phyloP scores from a whole-genome alignment of 768 basidiomycete genomes.

The Clitopilus passeckerianus region DNA sequence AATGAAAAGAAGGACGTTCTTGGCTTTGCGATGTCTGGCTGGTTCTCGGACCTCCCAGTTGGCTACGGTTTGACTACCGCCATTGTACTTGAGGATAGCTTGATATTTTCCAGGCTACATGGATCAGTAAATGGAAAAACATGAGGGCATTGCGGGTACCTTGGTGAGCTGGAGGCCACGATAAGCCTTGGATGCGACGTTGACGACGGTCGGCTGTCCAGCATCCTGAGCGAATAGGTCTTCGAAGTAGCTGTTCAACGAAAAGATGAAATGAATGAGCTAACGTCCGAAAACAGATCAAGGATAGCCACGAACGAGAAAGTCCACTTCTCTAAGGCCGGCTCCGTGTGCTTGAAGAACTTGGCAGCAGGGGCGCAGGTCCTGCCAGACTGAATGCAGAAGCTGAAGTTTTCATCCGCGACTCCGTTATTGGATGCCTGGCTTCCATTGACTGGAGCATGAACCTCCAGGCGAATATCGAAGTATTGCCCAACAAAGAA shows the following conservation, averaged over 20 bases:
- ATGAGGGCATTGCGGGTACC: background rate
- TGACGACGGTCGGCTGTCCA: conserved; percentile 24
- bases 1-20: conserved; percentile 41
- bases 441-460: conserved; percentile 35
- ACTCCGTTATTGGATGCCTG: conserved; percentile 29
- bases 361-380: conserved; percentile 27
- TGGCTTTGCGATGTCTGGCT: conserved; percentile 27
- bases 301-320: conserved; percentile 26
- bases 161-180: conserved; percentile 20
- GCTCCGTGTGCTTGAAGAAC: conserved; percentile 29
- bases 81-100: conserved; percentile 32
- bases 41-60: conserved; percentile 34
- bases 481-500: conserved; percentile 38
- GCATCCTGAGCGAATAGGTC: conserved; percentile 38
- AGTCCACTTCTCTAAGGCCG: conserved; percentile 32
- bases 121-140: background rate
- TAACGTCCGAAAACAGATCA: background rate
- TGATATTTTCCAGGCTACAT: conserved; percentile 32
- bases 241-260: conserved; percentile 31
- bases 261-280: background rate
- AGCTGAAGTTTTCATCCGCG: conserved; percentile 32
- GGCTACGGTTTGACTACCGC: conserved; percentile 27
- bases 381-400: conserved; percentile 30
- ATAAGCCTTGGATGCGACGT: conserved; percentile 37
- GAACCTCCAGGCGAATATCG: conserved; percentile 36